A percentile compares a stretch with the other conserved stretches of the same genome.
Evolutionary conservation across 768 basidiomycete genomes (phyloP).

Genomic region (Trametes cinnabarina): DNA sequence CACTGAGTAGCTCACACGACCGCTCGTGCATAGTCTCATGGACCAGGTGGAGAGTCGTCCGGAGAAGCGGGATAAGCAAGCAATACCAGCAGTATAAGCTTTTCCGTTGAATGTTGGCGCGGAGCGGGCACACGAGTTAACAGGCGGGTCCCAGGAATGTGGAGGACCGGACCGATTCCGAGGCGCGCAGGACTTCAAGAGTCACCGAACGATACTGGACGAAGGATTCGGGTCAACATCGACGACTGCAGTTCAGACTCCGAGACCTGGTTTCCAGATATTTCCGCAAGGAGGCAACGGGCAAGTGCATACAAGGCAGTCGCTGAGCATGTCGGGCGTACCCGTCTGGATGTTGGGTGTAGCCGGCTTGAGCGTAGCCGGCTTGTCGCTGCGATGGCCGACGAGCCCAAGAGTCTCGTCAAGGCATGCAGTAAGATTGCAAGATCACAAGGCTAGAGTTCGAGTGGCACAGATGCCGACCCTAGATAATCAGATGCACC

Average conservation of each 20-base stretch:
- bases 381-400: neutral
- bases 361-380: neutral
- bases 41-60: neutral
- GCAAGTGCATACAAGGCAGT: neutral
- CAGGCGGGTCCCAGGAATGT: neutral
- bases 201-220: neutral
- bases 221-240: neutral
- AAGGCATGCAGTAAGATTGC: neutral
- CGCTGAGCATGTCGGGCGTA: neutral
- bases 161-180: conserved; percentile 13
- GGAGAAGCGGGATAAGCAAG: neutral
- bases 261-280: conserved; percentile 1
- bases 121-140: neutral
- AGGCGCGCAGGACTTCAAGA: neutral
- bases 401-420: neutral
- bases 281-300: neutral
- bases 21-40: neutral
- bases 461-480: neutral
- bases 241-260: conserved; percentile 6
- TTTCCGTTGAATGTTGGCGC: neutral
- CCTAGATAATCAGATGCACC: neutral
- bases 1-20: neutral
- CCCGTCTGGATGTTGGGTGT: neutral
- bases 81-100: neutral
- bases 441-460: neutral